Percentiles rank a stretch among this genome's conserved stretches.
Evolutionary conservation across 2,329 filamentous ascomycete genomes (phyloP).

Genomic region (Endocalyx cinctus): DNA sequence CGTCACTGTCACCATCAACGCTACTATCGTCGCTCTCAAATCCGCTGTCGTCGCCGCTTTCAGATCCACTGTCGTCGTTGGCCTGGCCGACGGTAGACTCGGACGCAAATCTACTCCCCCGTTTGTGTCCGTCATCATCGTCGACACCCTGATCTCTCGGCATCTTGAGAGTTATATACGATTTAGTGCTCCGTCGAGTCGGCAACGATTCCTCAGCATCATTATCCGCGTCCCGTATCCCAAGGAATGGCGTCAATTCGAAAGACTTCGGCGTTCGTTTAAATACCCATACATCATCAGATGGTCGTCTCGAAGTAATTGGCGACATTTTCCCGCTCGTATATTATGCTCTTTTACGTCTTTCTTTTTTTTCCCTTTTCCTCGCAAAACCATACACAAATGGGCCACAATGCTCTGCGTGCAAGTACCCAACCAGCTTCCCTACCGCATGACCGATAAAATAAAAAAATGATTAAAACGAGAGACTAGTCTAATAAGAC

Average conservation of each 20-base stretch:
- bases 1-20: slow-evolving; percentile 2
- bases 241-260: slow-evolving; percentile 9
- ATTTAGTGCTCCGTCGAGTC: no score
- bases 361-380: background rate
- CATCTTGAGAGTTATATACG: slow-evolving; percentile 9
- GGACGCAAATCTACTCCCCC: no score
- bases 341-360: slow-evolving; percentile 5
- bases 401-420: slow-evolving; percentile 20
- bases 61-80: no score
- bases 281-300: slow-evolving; percentile 11
- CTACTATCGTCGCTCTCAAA: background rate
- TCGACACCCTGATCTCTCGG: slow-evolving; percentile 9
- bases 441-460: slow-evolving; percentile 19
- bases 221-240: slow-evolving; percentile 5
- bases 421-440: slow-evolving; percentile 11
- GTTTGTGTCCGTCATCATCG: no score
- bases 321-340: slow-evolving; percentile 19
- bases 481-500: slow-evolving; percentile 9
- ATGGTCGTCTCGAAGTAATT: slow-evolving; percentile 12
- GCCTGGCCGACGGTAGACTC: no score
- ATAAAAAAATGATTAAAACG: slow-evolving; percentile 7
- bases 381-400: no score
- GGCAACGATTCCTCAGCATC: no score
- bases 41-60: background rate
- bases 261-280: slow-evolving; percentile 8